Evolutionary conservation across 2,329 filamentous ascomycete genomes (phyloP).

Genomic region (Fusarium algeriense): DNA sequence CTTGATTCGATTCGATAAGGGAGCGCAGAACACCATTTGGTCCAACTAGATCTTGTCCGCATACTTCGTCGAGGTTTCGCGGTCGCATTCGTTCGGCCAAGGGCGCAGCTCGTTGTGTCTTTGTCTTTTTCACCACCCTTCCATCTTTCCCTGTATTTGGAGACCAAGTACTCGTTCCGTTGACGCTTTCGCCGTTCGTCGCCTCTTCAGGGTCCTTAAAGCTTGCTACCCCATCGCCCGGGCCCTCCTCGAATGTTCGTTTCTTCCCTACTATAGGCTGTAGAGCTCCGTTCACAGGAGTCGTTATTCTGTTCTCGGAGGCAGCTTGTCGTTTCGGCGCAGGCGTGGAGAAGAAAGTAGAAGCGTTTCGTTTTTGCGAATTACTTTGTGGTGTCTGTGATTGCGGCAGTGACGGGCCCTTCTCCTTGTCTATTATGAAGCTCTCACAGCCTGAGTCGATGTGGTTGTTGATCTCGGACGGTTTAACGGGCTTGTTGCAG

Average conservation of each 20-base stretch:
- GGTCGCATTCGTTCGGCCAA: slow-evolving; percentile 96
- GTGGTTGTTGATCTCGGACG: slow-evolving; percentile 86
- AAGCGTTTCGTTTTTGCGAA: slow-evolving; percentile 66
- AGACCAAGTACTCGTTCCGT: slow-evolving; percentile 9
- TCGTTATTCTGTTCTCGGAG: slow-evolving; percentile 48
- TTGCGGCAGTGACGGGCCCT: slow-evolving; percentile 48
- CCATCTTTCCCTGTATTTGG: slow-evolving; percentile 49
- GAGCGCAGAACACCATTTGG: slow-evolving; percentile 84
- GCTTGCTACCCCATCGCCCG: slow-evolving; percentile 51
- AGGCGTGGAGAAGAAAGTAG: slow-evolving; percentile 73
- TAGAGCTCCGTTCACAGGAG: slow-evolving; percentile 51
- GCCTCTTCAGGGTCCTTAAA: slow-evolving; percentile 10
- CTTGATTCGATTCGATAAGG: slow-evolving; percentile 85
- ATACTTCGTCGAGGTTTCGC: slow-evolving; percentile 84
- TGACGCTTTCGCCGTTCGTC: slow-evolving; percentile 20
- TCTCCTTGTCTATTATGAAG: slow-evolving; percentile 69
- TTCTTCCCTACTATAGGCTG: slow-evolving; percentile 58
- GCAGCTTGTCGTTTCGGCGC: slow-evolving; percentile 66
- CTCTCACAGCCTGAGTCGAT: slow-evolving; percentile 85
- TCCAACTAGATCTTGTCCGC: slow-evolving; percentile 91
- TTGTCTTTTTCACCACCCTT: slow-evolving; percentile 71
- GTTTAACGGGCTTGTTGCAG: slow-evolving; percentile 79
- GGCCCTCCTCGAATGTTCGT: slow-evolving; percentile 67
- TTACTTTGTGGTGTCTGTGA: slow-evolving; percentile 51
- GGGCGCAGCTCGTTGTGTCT: slow-evolving; percentile 79